Evolutionary conservation across 177 flowering plant species (phyloP).

Genomic region (Tripterygium wilfordii): DNA sequence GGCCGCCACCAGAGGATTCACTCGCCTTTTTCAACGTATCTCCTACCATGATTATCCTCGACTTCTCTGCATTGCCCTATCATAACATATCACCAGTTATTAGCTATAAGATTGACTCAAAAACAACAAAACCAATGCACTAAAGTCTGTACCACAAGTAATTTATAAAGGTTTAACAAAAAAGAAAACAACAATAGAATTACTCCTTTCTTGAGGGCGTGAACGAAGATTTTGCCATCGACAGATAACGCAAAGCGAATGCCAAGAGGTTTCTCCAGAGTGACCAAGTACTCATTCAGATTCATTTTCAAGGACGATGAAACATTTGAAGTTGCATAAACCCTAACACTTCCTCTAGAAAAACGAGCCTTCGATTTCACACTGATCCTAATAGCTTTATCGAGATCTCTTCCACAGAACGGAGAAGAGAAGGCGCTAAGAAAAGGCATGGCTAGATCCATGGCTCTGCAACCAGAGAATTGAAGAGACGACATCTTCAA

Average conservation of each 20-base stretch:
- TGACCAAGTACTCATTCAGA: conserved; percentile 89
- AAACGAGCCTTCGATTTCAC: not conserved
- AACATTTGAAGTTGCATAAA: conserved; percentile 37
- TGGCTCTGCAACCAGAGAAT: conserved; percentile 19
- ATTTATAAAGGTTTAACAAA: conserved; percentile 19
- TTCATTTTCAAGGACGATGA: conserved; percentile 52
- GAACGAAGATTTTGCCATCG: conserved; percentile 76
- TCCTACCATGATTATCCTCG: conserved; percentile 90
- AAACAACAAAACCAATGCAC: not conserved
- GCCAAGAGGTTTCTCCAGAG: conserved; percentile 78
- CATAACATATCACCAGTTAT: not conserved
- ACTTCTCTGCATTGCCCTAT: conserved; percentile 91
- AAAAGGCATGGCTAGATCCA: conserved; percentile 6
- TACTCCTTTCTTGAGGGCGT: conserved; percentile 80
- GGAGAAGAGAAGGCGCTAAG: conserved; percentile 8
- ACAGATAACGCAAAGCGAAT: conserved; percentile 71
- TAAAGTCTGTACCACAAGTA: not conserved
- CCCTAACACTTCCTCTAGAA: conserved; percentile 15
- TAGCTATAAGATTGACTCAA: not conserved
- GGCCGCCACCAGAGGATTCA: conserved; percentile 45
- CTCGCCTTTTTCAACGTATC: conserved; percentile 79
- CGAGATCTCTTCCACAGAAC: conserved; percentile 20
- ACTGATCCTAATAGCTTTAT: conserved; percentile 6
- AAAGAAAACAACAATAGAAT: conserved; percentile 1
- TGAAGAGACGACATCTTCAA: conserved; percentile 20